These are phyloP conservation scores for Termitomyces sp. DNA, from an alignment of 768 basidiomycete species.

Conservation along the genomic window DNA sequence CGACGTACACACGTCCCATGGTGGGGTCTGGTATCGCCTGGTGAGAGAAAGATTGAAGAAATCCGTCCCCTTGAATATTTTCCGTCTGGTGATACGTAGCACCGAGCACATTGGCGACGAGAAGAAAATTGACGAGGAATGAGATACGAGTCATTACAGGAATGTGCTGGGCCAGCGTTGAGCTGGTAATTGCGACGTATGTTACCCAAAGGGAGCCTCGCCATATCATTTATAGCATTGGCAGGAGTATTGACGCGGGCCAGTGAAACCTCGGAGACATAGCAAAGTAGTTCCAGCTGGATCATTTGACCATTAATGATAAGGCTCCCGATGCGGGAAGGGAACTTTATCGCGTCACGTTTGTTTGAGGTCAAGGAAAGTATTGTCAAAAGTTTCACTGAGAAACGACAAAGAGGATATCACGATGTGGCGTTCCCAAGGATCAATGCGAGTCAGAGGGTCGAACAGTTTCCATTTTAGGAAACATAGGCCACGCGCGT, in stretches of 20 bases:
- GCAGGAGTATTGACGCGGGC: background rate
- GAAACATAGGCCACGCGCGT: background rate
- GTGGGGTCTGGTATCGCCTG: slow-evolving; percentile 2
- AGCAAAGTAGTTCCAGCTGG: background rate
- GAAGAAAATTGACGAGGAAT: background rate
- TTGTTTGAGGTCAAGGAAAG: background rate
- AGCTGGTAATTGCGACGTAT: background rate
- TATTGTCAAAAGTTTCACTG: background rate
- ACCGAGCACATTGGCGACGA: background rate
- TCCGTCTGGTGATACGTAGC: background rate
- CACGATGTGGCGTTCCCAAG: background rate
- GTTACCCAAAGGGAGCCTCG: too few relatives aligned
- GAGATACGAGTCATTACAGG: background rate
- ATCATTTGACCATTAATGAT: background rate
- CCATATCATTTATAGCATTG: background rate
- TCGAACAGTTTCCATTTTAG: background rate
- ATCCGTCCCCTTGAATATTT: background rate
- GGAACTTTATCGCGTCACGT: too few relatives aligned
- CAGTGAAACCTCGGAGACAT: background rate
- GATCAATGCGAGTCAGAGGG: background rate
- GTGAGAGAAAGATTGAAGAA: background rate
- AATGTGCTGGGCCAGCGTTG: background rate
- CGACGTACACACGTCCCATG: slow-evolving; percentile 2
- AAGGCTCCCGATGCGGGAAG: background rate
- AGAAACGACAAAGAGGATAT: background rate